Conservation (phyloP, 805 yeast genomes). For the Ogataea philodendri region DNA sequence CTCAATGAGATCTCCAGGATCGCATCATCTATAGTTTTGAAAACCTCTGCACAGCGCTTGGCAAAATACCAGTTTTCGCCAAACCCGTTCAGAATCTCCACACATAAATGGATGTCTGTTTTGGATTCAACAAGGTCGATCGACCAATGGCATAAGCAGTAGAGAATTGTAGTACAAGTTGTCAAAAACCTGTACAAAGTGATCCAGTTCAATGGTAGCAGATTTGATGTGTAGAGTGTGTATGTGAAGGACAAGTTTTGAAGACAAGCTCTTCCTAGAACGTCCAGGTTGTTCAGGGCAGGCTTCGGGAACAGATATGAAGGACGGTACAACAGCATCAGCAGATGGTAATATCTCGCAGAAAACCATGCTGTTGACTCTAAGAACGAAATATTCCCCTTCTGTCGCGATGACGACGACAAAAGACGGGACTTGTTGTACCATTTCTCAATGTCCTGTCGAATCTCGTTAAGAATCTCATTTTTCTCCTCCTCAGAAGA, state of each 20-base stretch:
- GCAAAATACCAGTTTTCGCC: slow-evolving; percentile 49
- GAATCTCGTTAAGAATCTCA: slow-evolving; percentile 32
- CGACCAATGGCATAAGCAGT: slow-evolving; percentile 46
- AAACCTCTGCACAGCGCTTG: slow-evolving; percentile 42
- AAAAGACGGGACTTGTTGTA: slow-evolving; percentile 25
- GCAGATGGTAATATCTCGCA: slow-evolving; percentile 45
- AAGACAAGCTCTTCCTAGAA: slow-evolving; percentile 44
- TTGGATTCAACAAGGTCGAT: slow-evolving; percentile 46
- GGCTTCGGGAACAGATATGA: slow-evolving; percentile 48
- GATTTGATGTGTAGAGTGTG: slow-evolving; percentile 41
- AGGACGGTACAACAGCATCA: slow-evolving; percentile 48
- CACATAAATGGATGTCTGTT: slow-evolving; percentile 44
- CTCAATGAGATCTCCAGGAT: slow-evolving; percentile 44
- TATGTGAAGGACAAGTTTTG: slow-evolving; percentile 47
- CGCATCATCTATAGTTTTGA: slow-evolving; percentile 42
- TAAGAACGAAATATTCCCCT: slow-evolving; percentile 25
- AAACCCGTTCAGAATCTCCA: slow-evolving; percentile 45
- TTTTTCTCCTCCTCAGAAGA: slow-evolving; percentile 34
- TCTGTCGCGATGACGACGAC: slow-evolving; percentile 18
- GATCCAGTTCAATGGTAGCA: slow-evolving; percentile 50
- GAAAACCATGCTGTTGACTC: slow-evolving; percentile 38
- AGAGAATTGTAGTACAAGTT: slow-evolving; percentile 46
- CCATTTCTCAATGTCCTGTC: slow-evolving; percentile 40
- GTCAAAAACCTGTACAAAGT: slow-evolving; percentile 45
- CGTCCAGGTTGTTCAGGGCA: slow-evolving; percentile 38